Base-by-base conservation (phyloP, 148 eudicot genomes). In the Vaccinium vitisidaea region DNA sequence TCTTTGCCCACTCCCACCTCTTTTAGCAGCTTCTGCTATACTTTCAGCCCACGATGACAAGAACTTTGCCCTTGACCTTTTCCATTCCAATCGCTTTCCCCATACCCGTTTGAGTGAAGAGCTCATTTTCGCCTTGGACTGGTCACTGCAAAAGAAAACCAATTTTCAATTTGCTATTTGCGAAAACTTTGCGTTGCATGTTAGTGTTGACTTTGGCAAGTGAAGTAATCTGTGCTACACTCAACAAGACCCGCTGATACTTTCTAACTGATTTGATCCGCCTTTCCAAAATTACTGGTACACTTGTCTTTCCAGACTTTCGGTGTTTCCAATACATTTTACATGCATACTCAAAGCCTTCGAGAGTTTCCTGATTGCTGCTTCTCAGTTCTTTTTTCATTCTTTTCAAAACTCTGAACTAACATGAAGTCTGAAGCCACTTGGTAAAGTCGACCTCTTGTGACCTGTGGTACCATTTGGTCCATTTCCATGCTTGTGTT, bases 21-120 rank as follows among this genome's bases (percentile, higher is more conserved):
- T 85, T 87, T 89, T 94, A 81, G 99, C 98, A 90, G 96, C 93
- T 70, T 91, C 88, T 84, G 95, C 97, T 77, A 96, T 88, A 81
- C 89, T 90, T 85, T 89, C 90, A 39, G 89, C 89, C 99, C 99
- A 96, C n/a, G 90, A 89, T 43, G 85, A 83, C 84, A 89, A 85
- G 70, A 94, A 90, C 81, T 88, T 91, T 78, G 91, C 94, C 85
- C 89, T 92, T 48, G 90, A 85, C 70, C 92, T 92, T 86, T 91
- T 96, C 90, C 85, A 71, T 88, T 89, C 89, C 87, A 92, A 84
- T 39, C 94, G 94, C 88, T 90, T 83, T 0, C 89, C 92, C 99
- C 99, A 96, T 53, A 92, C 79, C 78, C 77, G 88, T 90, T 56
- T 92, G 59, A 91, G 92, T n/a, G 99, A 90, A 65, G 87, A 79